Evolutionary conservation across 2,329 filamentous ascomycete genomes (phyloP).

Genomic region (Phialemonium atrogriseum): DNA sequence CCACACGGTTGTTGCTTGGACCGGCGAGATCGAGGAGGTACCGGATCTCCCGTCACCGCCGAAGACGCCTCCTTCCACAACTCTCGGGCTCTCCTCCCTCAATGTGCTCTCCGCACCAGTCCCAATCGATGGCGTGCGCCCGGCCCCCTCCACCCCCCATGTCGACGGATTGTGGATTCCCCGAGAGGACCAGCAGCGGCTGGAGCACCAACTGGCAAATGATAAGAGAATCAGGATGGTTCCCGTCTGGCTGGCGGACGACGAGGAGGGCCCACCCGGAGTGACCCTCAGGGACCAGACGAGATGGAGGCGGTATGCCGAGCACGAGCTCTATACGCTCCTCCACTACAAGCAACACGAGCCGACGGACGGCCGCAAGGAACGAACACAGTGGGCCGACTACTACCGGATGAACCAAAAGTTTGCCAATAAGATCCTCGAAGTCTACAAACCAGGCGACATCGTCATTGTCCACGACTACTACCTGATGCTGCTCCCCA

Average conservation of each 20-base stretch:
- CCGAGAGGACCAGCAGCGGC: slow-evolving; percentile 57
- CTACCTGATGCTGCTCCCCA: slow-evolving; percentile 82
- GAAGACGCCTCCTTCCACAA: slow-evolving; percentile 38
- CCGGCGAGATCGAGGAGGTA: slow-evolving; percentile 67
- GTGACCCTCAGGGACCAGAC: slow-evolving; percentile 72
- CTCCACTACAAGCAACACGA: slow-evolving; percentile 96
- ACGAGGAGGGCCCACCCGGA: slow-evolving; percentile 61
- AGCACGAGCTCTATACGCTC: slow-evolving; percentile 84
- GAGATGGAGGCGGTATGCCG: slow-evolving; percentile 83
- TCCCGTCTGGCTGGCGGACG: slow-evolving; percentile 84
- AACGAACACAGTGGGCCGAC: slow-evolving; percentile 81
- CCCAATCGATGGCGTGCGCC: slow-evolving; percentile 55
- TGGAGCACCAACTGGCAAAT: slow-evolving; percentile 67
- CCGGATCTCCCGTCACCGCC: slow-evolving; percentile 36
- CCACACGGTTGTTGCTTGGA: slow-evolving; percentile 91
- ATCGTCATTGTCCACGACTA: slow-evolving; percentile 92
- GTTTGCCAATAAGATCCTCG: slow-evolving; percentile 82
- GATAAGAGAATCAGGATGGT: slow-evolving; percentile 70
- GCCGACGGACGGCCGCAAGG: slow-evolving; percentile 74
- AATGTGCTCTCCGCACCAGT: slow-evolving; percentile 75
- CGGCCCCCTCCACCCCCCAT: slow-evolving; percentile 47
- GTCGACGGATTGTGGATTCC: slow-evolving; percentile 64
- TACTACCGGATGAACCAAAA: slow-evolving; percentile 90
- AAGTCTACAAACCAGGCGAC: slow-evolving; percentile 86
- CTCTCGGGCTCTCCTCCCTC: slow-evolving; percentile 44